Evolutionary conservation across 495 filamentous ascomycete species (phyloP), one percentile per base, ranked within the genome.

Genomic region (Penicillium cosmopolitanum): DNA sequence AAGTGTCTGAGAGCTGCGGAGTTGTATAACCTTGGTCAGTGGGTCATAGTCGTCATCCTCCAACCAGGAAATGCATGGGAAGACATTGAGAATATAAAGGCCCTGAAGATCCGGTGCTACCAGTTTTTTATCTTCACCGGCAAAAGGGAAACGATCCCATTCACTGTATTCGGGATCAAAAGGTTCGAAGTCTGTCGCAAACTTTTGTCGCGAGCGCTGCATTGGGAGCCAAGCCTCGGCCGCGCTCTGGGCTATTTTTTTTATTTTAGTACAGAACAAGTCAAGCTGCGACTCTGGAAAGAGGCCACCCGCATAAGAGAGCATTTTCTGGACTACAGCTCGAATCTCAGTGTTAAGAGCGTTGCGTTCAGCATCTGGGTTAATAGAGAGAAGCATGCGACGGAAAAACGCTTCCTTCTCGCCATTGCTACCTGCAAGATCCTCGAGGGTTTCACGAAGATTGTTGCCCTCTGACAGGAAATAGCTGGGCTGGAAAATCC

Each of bases 381-480:
- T 40, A 25, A 66, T 55, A 2, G 64, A 58, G 28, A 60, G 60
- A 50, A 66, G 55, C 25, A 66, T 44, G n/a, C 47, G 31, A 25
- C 64, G 61, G 51, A 33, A 61, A 47, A 63, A 66, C 9, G 50
- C 46, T 60, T 66, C 64, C 47, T 64, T 66, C 50, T 66, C 55
- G 28, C 42, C 6, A 48, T 66, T 40, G 16, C 33, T 52, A 19
- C 38, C 46, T 46, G 60, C 56, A 55, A 66, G 50, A 46, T 60
- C 28, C 1, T 12, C 18, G 43, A 66, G 60, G 6, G 53, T 40
- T 9, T 64, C 43, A 48, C 56, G 53, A 57, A 66, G 16, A 12
- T 60, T 7, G 56, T 28, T 52, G 31, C 50, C 33, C 18, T 28
- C 57, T 25, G 46, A 46, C 4, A 63, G 40, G 51, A 64, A 28